Evolutionary conservation across 768 basidiomycete species (phyloP), one percentile per base, ranked within the genome.

Genomic region (Pleurotus djamor): DNA sequence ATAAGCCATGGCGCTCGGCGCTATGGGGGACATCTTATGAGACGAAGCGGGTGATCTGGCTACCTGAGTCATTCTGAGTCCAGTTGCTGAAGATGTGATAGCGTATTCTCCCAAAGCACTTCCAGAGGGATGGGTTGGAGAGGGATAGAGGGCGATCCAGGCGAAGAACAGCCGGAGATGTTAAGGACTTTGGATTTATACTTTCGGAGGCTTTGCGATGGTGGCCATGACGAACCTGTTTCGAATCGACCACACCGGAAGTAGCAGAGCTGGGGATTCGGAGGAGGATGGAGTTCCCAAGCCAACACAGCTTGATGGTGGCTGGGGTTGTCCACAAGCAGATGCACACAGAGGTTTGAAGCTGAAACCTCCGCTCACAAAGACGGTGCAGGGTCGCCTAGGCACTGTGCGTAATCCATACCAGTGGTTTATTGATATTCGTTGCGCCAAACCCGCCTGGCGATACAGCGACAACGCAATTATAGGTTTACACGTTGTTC

Each of bases 31-130:
- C 45, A 47, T 47, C n/a, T 17, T 12, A n/a, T 47, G 13, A 47
- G 13, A 47, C 4, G 45, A 47, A 16, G 45, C 45, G 45, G 45
- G 45, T 12, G 45, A 47, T 12, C 9, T 28, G 41, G 54, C 41
- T 56, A 56, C 54, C 41, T 56, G 54, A 56, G 54, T 56, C 54
- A 56, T 56, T 43, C 14, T 43, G 49, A 14, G 54, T 34, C 28
- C 16, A 44, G 37, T 32, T 44, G 41, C 4, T n/a, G 37, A 56
- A 35, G 51, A 38, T 33, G 12, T 28, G 54, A 43, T 56, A 43
- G 21, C 28, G 12, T 44, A 9, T 17, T 38, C 36, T 35, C 16
- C 52, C 52, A 12, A n/a, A 54, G 33, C 34, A 54, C 54, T 56
- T 41, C 41, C 41, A 36, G 51, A 52, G 51, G 51, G 14, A 38